Evolutionary conservation across 1,139 yeast genomes (phyloP).

Genomic region (Geotrichum bryndzae): DNA sequence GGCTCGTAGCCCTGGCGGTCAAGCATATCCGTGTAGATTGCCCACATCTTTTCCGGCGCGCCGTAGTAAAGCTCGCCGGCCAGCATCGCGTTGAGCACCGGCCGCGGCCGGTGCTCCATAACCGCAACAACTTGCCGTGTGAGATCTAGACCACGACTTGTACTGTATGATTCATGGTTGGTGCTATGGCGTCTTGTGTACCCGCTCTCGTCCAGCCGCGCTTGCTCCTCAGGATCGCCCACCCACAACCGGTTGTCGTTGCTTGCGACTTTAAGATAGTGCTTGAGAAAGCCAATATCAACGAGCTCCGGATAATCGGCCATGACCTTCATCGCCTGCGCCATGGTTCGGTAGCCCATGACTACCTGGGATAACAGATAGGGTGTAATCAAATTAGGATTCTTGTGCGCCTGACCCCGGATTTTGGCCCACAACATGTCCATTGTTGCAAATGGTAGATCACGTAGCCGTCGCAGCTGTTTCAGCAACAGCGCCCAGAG

Average conservation of each 20-base stretch:
- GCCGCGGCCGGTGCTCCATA: conserved; percentile 7
- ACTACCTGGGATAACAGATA: conserved; percentile 23
- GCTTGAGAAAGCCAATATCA: background rate
- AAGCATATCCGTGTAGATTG: conserved; percentile 24
- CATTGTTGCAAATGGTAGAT: conserved; percentile 23
- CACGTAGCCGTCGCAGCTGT: conserved; percentile 21
- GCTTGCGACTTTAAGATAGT: conserved; percentile 7
- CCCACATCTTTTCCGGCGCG: conserved; percentile 25
- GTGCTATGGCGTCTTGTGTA: background rate
- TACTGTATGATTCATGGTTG: background rate
- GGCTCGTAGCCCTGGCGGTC: conserved; percentile 25
- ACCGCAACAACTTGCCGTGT: background rate
- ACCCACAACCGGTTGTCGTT: background rate
- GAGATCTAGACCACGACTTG: background rate
- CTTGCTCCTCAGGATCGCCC: background rate
- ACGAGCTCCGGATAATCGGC: conserved; percentile 8
- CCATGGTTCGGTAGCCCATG: conserved; percentile 19
- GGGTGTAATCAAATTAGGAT: conserved; percentile 11
- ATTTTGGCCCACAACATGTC: conserved; percentile 25
- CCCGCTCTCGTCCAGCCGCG: background rate
- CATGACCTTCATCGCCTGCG: conserved; percentile 14
- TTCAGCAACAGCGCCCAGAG: conserved; percentile 27
- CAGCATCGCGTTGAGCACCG: conserved; percentile 21
- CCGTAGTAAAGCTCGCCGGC: conserved; percentile 16
- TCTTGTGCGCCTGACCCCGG: background rate